These are phyloP conservation scores for Acanthamoeba sp. DNA, from an alignment of 208 protist species.

Conservation along the genomic window DNA sequence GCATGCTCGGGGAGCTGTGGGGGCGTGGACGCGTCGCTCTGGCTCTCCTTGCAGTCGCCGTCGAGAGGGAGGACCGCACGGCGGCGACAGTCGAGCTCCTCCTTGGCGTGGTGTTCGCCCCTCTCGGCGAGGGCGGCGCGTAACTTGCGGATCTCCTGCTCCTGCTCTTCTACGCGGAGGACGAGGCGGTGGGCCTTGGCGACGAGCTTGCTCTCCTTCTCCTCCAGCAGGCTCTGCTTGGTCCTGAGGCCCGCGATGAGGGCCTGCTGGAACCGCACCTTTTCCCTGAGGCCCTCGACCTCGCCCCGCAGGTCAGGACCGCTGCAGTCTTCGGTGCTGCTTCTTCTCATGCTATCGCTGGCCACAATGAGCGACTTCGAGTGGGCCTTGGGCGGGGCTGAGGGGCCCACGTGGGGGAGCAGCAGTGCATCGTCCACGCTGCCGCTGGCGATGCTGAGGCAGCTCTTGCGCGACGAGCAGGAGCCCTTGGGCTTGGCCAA, in stretches of 20 bases:
- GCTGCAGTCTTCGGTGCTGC: not conserved
- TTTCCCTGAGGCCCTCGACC: not conserved
- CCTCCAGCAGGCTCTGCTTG: not conserved
- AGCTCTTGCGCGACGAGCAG: no score
- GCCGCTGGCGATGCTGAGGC: not conserved
- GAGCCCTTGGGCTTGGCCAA: not conserved
- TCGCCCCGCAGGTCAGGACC: not conserved
- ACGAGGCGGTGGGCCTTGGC: not conserved
- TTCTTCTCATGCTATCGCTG: not conserved
- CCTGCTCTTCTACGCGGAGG: not conserved
- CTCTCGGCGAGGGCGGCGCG: not conserved
- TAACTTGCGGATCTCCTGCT: not conserved
- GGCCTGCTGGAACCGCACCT: slow-evolving; percentile 6
- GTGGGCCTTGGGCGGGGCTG: no score
- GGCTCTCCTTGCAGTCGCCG: not conserved
- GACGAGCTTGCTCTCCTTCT: not conserved
- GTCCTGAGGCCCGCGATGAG: not conserved
- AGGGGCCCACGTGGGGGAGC: no score
- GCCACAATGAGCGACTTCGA: not conserved
- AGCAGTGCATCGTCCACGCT: no score
- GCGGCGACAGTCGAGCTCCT: not conserved
- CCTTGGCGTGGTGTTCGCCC: not conserved
- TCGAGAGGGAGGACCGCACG: not conserved
- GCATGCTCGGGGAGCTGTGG: not conserved
- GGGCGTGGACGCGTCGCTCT: not conserved